These are phyloP conservation scores for Mortierella sp. DNA, from an alignment of 371 early-diverging fungal species.

Conservation along the genomic window DNA sequence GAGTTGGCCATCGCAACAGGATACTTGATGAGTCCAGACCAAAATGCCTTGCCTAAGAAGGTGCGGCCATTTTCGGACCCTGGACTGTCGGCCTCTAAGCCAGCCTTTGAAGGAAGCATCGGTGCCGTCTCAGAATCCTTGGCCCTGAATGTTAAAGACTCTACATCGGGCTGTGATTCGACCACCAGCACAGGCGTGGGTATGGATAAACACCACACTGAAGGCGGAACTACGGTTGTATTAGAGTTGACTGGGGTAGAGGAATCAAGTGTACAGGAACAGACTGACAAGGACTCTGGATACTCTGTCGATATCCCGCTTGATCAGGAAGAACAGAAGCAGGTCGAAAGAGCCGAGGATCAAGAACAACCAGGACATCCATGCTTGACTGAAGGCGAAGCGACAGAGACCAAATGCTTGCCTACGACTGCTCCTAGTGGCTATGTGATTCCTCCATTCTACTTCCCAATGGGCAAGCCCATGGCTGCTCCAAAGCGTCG, in stretches of 20 bases:
- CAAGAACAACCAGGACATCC: constrained; percentile 14
- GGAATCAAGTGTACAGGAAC: neutral
- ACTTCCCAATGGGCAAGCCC: constrained; percentile 58
- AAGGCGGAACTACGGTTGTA: neutral
- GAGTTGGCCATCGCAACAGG: neutral
- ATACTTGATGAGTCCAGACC: constrained; percentile 9
- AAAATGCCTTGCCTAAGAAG: neutral
- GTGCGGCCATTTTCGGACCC: neutral
- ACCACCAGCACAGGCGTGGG: neutral
- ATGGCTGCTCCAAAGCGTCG: constrained; percentile 42
- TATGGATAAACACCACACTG: neutral
- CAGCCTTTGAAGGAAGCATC: neutral
- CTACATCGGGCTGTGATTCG: neutral
- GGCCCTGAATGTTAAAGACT: neutral
- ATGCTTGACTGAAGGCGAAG: constrained; percentile 4
- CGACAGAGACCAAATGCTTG: neutral
- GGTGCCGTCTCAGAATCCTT: neutral
- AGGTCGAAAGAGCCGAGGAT: neutral
- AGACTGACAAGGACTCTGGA: neutral
- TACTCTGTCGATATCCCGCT: constrained; percentile 30
- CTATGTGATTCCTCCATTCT: constrained; percentile 55
- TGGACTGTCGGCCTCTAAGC: neutral
- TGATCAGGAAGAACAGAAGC: constrained; percentile 3
- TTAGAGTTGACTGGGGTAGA: neutral
- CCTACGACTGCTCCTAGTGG: neutral